Percentiles rank a stretch among this genome's conserved stretches.
Conservation (phyloP, 2,329 filamentous ascomycete genomes). For the Trichoderma sp. region DNA sequence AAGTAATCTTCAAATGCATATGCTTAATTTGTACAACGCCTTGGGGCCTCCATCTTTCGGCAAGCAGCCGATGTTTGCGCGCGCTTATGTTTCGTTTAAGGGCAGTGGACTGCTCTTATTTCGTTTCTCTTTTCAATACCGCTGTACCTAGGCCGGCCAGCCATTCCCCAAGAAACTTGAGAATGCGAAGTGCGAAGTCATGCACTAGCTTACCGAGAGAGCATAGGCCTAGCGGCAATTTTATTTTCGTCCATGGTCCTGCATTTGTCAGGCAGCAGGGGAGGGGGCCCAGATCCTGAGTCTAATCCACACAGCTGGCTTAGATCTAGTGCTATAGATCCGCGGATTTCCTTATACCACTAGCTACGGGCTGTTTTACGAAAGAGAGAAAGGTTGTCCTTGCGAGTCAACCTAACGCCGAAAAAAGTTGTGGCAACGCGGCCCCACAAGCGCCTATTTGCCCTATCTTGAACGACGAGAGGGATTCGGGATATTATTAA, state of each 20-base stretch:
- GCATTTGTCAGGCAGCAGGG: conserved; percentile 16
- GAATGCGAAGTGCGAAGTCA: neutral
- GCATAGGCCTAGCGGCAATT: neutral
- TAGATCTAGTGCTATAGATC: neutral
- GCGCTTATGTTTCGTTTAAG: neutral
- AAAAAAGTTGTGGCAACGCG: conserved; percentile 1
- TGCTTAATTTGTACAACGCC: neutral
- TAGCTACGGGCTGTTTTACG: conserved; percentile 10
- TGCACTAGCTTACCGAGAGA: neutral
- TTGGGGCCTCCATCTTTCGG: neutral
- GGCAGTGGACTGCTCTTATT: neutral
- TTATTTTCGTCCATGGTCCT: neutral
- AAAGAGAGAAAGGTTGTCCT: conserved; percentile 3
- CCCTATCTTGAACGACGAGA: neutral
- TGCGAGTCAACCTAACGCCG: conserved; percentile 5
- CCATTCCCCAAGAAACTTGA: neutral
- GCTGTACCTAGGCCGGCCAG: too few relatives aligned
- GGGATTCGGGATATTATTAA: neutral
- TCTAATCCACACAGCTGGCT: neutral
- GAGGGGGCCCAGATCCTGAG: neutral
- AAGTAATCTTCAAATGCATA: neutral
- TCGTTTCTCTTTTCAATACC: neutral
- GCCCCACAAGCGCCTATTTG: conserved; percentile 3
- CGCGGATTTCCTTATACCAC: conserved; percentile 1
- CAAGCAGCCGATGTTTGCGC: neutral